A percentile compares a stretch with the other conserved stretches of the same genome.
Conservation (phyloP, 495 filamentous ascomycete genomes). For the Penicillium arizonense region DNA sequence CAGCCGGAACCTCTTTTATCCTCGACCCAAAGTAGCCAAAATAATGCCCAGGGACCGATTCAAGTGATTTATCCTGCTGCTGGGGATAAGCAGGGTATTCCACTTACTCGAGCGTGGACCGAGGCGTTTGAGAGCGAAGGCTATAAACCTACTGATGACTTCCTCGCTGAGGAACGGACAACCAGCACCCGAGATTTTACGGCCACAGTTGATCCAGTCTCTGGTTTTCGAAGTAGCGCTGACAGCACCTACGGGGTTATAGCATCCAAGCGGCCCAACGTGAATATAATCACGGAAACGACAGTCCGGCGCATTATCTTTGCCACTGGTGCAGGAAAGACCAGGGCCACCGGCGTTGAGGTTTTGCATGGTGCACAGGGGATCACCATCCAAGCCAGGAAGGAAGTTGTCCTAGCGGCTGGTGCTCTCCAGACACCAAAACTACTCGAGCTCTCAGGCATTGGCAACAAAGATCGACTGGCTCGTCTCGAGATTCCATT, state of each 20-base stretch:
- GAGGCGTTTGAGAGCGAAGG: slow-evolving; percentile 18
- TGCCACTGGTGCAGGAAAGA: background rate
- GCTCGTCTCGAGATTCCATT: slow-evolving; percentile 21
- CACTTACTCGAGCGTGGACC: slow-evolving; percentile 26
- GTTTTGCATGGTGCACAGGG: slow-evolving; percentile 24
- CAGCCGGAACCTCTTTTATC: background rate
- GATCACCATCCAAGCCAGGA: slow-evolving; percentile 13
- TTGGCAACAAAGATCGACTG: slow-evolving; percentile 22
- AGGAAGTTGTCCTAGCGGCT: slow-evolving; percentile 53
- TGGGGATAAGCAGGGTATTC: background rate
- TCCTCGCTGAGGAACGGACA: slow-evolving; percentile 9
- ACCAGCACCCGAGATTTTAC: slow-evolving; percentile 15
- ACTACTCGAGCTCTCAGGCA: slow-evolving; percentile 52
- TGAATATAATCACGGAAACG: slow-evolving; percentile 46
- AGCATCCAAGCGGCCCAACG: slow-evolving; percentile 41
- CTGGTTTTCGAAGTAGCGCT: slow-evolving; percentile 32
- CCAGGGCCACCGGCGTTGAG: slow-evolving; percentile 27
- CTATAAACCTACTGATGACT: slow-evolving; percentile 10
- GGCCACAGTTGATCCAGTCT: slow-evolving; percentile 19
- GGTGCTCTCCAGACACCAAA: slow-evolving; percentile 53
- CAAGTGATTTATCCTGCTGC: slow-evolving; percentile 21
- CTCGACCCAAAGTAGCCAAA: background rate
- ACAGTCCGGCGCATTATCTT: slow-evolving; percentile 45
- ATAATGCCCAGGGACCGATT: slow-evolving; percentile 14
- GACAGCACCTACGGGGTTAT: slow-evolving; percentile 36